Evolutionary conservation across 139 green algal genomes (phyloP), one percentile per base, ranked within the genome.

Genomic region (Closterium sp.): DNA sequence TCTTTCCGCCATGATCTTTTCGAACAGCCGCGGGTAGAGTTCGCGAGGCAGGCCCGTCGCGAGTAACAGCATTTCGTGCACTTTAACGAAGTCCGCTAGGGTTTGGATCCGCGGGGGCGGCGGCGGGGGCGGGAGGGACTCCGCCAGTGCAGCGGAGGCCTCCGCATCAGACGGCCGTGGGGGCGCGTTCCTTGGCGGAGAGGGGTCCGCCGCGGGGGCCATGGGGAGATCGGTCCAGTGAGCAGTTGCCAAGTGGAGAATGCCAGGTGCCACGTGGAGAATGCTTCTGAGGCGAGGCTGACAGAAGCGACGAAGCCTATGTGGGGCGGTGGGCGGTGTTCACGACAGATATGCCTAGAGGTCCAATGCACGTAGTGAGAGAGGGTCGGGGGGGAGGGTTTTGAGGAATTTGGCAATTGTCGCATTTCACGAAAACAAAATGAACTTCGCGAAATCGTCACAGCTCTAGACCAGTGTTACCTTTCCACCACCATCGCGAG

Each of bases 11-110:
- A n/a, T 36, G 21, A 93, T 89, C 86, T 93, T 93, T 19, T 90
- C 85, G 32, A 91, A 85, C 28, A 93, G 86, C 35, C 34, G 25
- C 31, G 25, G 30, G n/a, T 92, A 34, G n/a, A 93, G 86, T 21
- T n/a, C 28, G 25, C 34, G 28, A 33, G 90, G 90, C 36, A 55
- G 6, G 36, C 36, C 36, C 36, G 23, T 76, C 55, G 16, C 23
- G 16, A 76, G 23, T 76, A 93, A 88, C 86, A 91, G 87, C 30
- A 90, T 34, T 31, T 84, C 85, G 36, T 93, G 90, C 21, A 91
- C 89, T 31, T 33, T 33, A 10, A 91, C 89, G 19, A 91, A 91
- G 83, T 91, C 84, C 83, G 89, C 64, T 55, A 88, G 87, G 32
- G 28, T 86, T 21, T 86, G 83, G 8, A 86, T 76, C 12, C 55